Percentiles rank a stretch among this genome's conserved stretches.
Conservation (phyloP, 2,329 filamentous ascomycete species). For the Fusarium sarcochroum region DNA sequence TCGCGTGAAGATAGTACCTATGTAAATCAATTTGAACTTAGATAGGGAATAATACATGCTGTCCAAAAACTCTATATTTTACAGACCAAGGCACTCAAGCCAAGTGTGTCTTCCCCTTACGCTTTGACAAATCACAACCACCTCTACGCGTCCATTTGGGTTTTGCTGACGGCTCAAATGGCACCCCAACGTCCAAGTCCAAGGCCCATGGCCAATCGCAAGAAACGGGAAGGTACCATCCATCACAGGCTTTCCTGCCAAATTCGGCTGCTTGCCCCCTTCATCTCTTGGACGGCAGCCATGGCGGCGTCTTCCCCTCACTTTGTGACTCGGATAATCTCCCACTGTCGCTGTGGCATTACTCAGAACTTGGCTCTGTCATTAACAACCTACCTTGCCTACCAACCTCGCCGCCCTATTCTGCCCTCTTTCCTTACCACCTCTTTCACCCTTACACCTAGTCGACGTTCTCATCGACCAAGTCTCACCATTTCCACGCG, state of each 20-base stretch:
- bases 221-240: slow-evolving; percentile 39
- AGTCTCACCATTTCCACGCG: slow-evolving; percentile 28
- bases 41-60: background rate
- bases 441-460: slow-evolving; percentile 3
- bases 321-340: slow-evolving; percentile 41
- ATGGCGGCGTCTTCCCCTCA: slow-evolving; percentile 44
- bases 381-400: slow-evolving; percentile 17
- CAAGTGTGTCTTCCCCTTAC: slow-evolving; percentile 29
- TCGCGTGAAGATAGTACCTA: slow-evolving; percentile 20
- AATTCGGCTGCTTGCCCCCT: slow-evolving; percentile 43
- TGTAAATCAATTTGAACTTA: background rate
- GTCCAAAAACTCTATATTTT: background rate
- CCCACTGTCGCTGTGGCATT: slow-evolving; percentile 28
- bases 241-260: slow-evolving; percentile 38
- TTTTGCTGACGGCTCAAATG: slow-evolving; percentile 37
- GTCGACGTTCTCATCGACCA: slow-evolving; percentile 8
- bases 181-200: slow-evolving; percentile 30
- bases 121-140: slow-evolving; percentile 42
- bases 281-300: slow-evolving; percentile 38
- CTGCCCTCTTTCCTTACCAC: background rate
- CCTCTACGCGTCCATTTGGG: slow-evolving; percentile 27
- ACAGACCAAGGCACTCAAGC: background rate
- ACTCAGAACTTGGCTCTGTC: slow-evolving; percentile 35
- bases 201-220: slow-evolving; percentile 37
- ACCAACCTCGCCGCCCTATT: background rate